Evolutionary conservation across 1,284 basidiomycete genomes (phyloP), one percentile per base, ranked within the genome.

Genomic region (Ceratobasidium sp.): DNA sequence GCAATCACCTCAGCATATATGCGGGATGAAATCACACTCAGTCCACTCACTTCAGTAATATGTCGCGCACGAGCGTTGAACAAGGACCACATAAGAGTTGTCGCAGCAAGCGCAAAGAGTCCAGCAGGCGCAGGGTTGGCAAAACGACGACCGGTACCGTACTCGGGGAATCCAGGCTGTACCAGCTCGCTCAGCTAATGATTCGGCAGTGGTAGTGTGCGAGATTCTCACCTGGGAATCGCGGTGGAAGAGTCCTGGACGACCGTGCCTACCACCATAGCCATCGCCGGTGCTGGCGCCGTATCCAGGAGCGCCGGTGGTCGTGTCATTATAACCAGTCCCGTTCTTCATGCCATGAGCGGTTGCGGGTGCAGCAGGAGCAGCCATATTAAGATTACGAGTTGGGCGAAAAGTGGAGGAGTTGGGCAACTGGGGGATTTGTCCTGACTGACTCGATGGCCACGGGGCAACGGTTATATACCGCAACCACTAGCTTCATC

Each of bases 1-100:
- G 87, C 79, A 77, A 87, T 88, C 79, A 54, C 29, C 8, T 59
- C 46, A 65, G 32, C 46, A 15, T 49, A 85, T 79, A 86, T 83
- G 67, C 85, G 85, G 2, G 11, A 19, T 15, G 25, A 7, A 22
- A 56, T 56, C 15, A 15, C 52, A 22, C 25, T 22, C 4, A 46
- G 29, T 8, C 11, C n/a, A 29, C 79, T 29, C 15, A 74, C 71
- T 51, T 74, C 25, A 84, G n/a, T 25, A 32, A 77, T 61, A 32
- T 52, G 25, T n/a, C 76, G 76, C 84, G 86, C 17, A 78, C 79
- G 37, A 37, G 70, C 76, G 57, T 77, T 77, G 54, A 66, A 64
- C 11, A 77, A 49, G 5, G 76, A 77, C 68, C 68, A 81, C 34
- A 85, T 78, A 62, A 83, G 85, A 2, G 85, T 86, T 17, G 85